Evolutionary conservation across 129 eudicot genomes (phyloP).

Genomic region (Calendula officinalis): DNA sequence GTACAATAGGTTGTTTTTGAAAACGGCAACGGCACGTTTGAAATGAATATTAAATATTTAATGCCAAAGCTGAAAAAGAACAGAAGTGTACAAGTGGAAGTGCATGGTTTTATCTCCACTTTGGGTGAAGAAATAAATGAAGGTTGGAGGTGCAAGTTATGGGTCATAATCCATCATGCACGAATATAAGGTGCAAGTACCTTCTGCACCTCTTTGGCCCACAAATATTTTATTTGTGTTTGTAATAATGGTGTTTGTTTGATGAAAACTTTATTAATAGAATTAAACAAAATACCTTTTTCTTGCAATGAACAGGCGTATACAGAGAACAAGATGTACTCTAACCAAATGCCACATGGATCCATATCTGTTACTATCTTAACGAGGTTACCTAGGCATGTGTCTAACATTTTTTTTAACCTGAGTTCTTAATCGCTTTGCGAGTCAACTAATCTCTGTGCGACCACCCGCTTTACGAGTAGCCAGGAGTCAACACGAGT

Average conservation of each 20-base stretch:
- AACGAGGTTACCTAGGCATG: too few relatives aligned
- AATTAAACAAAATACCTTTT: too few relatives aligned
- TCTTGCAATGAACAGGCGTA: too few relatives aligned
- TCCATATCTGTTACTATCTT: too few relatives aligned
- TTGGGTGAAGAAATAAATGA: conserved; percentile 26
- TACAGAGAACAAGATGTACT: too few relatives aligned
- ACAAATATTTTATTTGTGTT: conserved; percentile 16
- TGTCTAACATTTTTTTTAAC: too few relatives aligned
- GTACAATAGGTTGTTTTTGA: too few relatives aligned
- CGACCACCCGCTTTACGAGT: too few relatives aligned
- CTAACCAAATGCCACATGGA: too few relatives aligned
- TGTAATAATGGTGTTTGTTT: conserved; percentile 6
- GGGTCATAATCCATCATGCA: conserved; percentile 23
- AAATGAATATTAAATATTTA: neutral
- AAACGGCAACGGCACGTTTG: neutral
- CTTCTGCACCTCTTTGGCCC: conserved; percentile 25
- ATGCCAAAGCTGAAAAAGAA: conserved; percentile 15
- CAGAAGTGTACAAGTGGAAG: conserved; percentile 17
- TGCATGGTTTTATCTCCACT: conserved; percentile 22
- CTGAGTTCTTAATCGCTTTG: too few relatives aligned
- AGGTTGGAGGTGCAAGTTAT: conserved; percentile 22
- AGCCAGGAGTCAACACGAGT: too few relatives aligned
- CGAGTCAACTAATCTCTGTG: too few relatives aligned
- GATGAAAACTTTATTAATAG: neutral
- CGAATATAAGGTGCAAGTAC: conserved; percentile 29